phyloP scores from a whole-genome alignment of 495 filamentous ascomycete species.

The Filosporella fistucella region DNA sequence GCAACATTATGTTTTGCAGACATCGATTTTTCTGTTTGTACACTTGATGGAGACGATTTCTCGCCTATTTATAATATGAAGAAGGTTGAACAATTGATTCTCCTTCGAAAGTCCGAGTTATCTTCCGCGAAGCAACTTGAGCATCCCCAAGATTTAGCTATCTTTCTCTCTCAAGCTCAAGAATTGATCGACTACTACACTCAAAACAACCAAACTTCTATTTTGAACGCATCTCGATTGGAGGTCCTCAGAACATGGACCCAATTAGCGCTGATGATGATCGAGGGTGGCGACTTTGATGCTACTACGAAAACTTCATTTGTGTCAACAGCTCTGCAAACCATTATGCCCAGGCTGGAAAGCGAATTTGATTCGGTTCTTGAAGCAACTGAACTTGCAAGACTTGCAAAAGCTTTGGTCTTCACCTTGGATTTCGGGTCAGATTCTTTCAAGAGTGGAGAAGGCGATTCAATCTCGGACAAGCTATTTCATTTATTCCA shows the following conservation, averaged over 20 bases:
- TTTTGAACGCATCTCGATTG: constrained; percentile 53
- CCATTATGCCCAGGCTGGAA: constrained; percentile 82
- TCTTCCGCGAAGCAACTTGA: constrained; percentile 42
- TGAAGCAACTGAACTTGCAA: constrained; percentile 69
- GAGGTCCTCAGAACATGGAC: constrained; percentile 73
- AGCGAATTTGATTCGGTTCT: constrained; percentile 54
- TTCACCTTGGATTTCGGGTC: constrained; percentile 61
- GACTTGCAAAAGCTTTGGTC: constrained; percentile 70
- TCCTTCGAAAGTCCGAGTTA: constrained; percentile 51
- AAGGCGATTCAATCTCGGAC: constrained; percentile 75
- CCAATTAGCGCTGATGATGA: constrained; percentile 71
- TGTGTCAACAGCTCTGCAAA: constrained; percentile 76
- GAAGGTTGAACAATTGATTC: constrained; percentile 59
- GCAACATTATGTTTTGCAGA: constrained; percentile 50
- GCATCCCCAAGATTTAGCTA: constrained; percentile 50
- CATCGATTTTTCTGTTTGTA: constrained; percentile 57
- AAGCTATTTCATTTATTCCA: constrained; percentile 90
- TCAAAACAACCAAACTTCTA: constrained; percentile 59
- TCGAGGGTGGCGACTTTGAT: constrained; percentile 72
- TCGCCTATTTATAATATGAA: constrained; percentile 51
- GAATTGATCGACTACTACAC: constrained; percentile 49
- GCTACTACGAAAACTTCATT: constrained; percentile 63
- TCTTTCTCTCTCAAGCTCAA: constrained; percentile 53
- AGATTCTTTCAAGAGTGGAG: constrained; percentile 37
- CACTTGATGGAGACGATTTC: constrained; percentile 42